Percentiles rank a stretch among this genome's conserved stretches.
Evolutionary conservation across 2,329 filamentous ascomycete genomes (phyloP).

Genomic region (Calcarisporium arbuscula): DNA sequence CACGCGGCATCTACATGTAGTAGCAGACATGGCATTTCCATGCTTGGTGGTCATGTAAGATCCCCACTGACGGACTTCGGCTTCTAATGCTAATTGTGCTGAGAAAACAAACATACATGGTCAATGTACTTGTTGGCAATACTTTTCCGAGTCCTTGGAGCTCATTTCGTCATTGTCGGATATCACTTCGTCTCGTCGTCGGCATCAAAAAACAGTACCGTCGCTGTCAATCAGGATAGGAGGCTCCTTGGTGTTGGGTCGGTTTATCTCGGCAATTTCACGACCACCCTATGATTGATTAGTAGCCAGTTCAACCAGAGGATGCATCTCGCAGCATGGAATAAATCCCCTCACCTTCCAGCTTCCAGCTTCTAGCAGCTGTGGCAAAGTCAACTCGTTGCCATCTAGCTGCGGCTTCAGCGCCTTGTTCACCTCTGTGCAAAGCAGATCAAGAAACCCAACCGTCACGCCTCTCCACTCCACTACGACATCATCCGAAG

Average conservation of each 20-base stretch:
- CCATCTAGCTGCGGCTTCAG: conserved; percentile 61
- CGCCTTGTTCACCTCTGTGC: conserved; percentile 50
- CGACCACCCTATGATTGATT: conserved; percentile 62
- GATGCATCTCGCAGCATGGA: neutral
- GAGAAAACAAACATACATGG: no score
- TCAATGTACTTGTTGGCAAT: no score
- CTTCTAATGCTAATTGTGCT: no score
- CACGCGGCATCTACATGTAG: no score
- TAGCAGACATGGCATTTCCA: no score
- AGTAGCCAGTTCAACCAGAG: neutral
- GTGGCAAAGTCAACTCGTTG: conserved; percentile 69
- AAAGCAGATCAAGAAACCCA: conserved; percentile 50
- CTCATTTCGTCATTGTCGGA: neutral
- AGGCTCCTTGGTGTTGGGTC: conserved; percentile 93
- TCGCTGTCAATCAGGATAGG: conserved; percentile 96
- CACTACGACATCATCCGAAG: conserved; percentile 54
- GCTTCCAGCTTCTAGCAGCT: conserved; percentile 90
- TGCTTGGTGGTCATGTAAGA: no score
- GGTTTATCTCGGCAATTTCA: conserved; percentile 90
- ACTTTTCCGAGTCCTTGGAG: no score
- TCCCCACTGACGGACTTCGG: no score
- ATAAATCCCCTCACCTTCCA: conserved; percentile 73
- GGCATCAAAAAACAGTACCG: conserved; percentile 95
- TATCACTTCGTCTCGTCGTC: neutral
- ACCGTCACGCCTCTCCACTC: conserved; percentile 62